Conservation (phyloP, 1,284 basidiomycete genomes). For the Stygiomarasmius scandens region DNA sequence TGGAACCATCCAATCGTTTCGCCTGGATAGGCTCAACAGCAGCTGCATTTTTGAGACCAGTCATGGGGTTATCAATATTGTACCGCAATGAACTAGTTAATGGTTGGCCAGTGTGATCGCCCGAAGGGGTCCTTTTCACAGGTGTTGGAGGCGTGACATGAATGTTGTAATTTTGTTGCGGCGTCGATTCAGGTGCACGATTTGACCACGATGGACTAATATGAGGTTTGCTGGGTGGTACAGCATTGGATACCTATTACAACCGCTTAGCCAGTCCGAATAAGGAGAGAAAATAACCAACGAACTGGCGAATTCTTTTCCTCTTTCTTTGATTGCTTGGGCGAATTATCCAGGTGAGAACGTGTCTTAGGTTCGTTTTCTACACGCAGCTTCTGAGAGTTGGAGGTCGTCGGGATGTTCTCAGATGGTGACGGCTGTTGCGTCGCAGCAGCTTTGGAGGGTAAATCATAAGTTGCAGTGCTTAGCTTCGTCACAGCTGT, state of each 20-base stretch:
- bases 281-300: background rate
- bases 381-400: background rate
- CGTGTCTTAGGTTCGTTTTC: background rate
- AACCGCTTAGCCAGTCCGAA: background rate
- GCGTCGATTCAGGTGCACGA: background rate
- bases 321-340: background rate
- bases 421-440: background rate
- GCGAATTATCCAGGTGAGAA: background rate
- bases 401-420: background rate
- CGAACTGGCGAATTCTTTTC: background rate
- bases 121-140: constrained; percentile 6
- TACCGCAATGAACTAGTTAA: background rate
- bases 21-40: too few species aligned
- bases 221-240: background rate
- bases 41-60: background rate
- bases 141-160: constrained; percentile 14
- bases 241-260: background rate
- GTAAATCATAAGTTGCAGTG: background rate
- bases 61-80: background rate
- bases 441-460: background rate
- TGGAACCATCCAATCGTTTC: background rate
- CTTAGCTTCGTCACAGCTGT: too few species aligned
- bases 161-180: background rate
- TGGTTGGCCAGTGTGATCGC: background rate
- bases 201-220: background rate